Evolutionary conservation across 2,329 filamentous ascomycete genomes (phyloP), one percentile per base, ranked within the genome.

Genomic region (Ophiognomonia clavigignenti-juglandacearum): DNA sequence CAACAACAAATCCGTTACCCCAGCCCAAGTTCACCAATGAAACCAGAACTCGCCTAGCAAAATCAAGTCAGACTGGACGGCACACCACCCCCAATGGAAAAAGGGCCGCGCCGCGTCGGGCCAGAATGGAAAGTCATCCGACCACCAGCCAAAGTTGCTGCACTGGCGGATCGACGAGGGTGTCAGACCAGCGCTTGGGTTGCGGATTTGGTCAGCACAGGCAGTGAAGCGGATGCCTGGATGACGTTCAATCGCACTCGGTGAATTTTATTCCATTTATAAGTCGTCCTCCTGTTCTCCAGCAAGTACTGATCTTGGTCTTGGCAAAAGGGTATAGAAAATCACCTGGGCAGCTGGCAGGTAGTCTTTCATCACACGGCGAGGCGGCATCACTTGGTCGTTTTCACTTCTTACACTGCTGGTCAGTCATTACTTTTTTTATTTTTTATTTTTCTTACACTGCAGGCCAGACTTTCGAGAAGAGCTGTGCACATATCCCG

Each of bases 151-250:
- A 16, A 24, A 13, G 19, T 31, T 5, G 18, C n/a, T 43, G n/a
- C 14, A 14, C 24, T 31, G 10, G n/a, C 10, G 3, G 27, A 18
- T n/a, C 23, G 14, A 23, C 42, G 38, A 6, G 34, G 26, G 35
- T 38, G 24, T 45, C 35, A 38, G 43, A 39, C 26, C 14, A 22
- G 24, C 18, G 42, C 34, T 23, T 19, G 43, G 35, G 10, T 20
- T 37, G 26, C 24, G 14, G 6, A 32, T 18, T 45, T 27, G 42
- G 23, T 24, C 42, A 36, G 23, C 42, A 36, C 16, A 44, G 42
- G 34, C 42, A 44, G 34, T 36, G 14, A 35, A 31, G 27, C 31
- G 43, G 49, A 39, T 51, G 49, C 49, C 49, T 51, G 31, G 49
- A 43, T 20, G 14, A 4, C 10, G 3, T 16, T 45, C 13, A 23